A percentile compares a stretch with the other conserved stretches of the same genome.
These are phyloP conservation scores for Mycena filopes DNA, from an alignment of 768 basidiomycete genomes.

Conservation along the genomic window DNA sequence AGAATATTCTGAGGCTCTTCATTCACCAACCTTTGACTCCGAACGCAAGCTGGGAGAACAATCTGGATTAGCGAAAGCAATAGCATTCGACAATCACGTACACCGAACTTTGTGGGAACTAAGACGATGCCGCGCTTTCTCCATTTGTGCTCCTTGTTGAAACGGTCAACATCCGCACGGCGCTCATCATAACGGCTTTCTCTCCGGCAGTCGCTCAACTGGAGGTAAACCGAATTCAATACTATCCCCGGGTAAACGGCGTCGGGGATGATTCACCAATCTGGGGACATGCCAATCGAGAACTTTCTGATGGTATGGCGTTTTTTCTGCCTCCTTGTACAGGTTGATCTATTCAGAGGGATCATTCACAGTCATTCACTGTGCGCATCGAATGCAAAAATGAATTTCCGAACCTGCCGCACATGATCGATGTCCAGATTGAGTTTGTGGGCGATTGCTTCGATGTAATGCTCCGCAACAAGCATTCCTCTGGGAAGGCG, in stretches of 20 bases:
- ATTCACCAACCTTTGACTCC: constrained; percentile 26
- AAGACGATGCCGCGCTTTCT: constrained; percentile 34
- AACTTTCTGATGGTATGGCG: constrained; percentile 34
- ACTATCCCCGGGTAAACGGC: too few species aligned
- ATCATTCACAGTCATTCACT: background rate
- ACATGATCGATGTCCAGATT: constrained; percentile 34
- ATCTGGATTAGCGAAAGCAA: background rate
- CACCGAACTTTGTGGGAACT: constrained; percentile 34
- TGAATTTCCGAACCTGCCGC: constrained; percentile 27
- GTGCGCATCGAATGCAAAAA: background rate
- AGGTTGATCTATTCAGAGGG: constrained; percentile 26
- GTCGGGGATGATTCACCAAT: too few species aligned
- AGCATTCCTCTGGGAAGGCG: constrained; percentile 26
- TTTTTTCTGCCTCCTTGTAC: constrained; percentile 34
- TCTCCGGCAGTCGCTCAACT: constrained; percentile 31
- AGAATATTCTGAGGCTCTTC: too few species aligned
- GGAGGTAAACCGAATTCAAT: background rate
- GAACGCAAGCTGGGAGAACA: constrained; percentile 26
- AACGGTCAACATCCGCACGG: constrained; percentile 27
- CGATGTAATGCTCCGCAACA: constrained; percentile 34
- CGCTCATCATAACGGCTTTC: constrained; percentile 32
- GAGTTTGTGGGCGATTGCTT: constrained; percentile 32
- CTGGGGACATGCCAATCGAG: constrained; percentile 34
- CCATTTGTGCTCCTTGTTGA: constrained; percentile 36
- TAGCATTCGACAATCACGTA: constrained; percentile 6